A percentile compares a stretch with the other conserved stretches of the same genome.
Conservation (phyloP, 495 filamentous ascomycete species). For the Podospora bellae-mahoneyi region DNA sequence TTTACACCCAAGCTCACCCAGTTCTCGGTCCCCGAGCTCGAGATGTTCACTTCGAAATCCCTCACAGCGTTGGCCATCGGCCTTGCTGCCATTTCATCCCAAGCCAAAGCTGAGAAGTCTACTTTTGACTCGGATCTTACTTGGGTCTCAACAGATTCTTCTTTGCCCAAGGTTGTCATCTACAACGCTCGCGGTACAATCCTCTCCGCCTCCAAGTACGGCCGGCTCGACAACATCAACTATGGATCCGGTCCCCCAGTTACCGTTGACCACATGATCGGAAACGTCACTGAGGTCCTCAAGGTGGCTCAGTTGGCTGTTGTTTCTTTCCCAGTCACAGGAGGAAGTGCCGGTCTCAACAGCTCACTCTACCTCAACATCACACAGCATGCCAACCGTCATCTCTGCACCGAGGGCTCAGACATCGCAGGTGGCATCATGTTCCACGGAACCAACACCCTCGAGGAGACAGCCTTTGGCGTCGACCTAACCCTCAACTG, state of each 20-base stretch:
- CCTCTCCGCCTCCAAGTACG: constrained; percentile 25
- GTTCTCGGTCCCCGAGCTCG: neutral
- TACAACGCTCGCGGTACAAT: constrained; percentile 22
- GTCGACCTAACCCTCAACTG: constrained; percentile 48
- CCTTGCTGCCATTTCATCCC: constrained; percentile 1
- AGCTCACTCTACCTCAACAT: constrained; percentile 43
- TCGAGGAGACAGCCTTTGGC: constrained; percentile 52
- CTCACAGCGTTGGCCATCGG: constrained; percentile 5
- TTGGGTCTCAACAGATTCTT: constrained; percentile 20
- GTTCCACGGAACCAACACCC: constrained; percentile 51
- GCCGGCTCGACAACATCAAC: constrained; percentile 25
- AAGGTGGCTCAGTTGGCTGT: constrained; percentile 21
- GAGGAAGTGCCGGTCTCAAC: constrained; percentile 34
- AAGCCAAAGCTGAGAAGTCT: neutral
- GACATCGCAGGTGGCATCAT: constrained; percentile 46
- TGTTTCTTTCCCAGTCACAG: constrained; percentile 22
- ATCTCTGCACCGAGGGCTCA: constrained; percentile 38
- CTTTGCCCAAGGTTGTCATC: constrained; percentile 24
- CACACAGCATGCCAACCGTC: constrained; percentile 40
- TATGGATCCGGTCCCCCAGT: constrained; percentile 22
- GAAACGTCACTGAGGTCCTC: constrained; percentile 25
- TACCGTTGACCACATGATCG: constrained; percentile 20
- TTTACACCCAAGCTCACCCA: neutral
- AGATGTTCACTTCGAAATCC: constrained; percentile 8
- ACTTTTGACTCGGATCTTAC: constrained; percentile 10